Conservation (phyloP, 164 flowering plant species). For the Berberis thunbergii region DNA sequence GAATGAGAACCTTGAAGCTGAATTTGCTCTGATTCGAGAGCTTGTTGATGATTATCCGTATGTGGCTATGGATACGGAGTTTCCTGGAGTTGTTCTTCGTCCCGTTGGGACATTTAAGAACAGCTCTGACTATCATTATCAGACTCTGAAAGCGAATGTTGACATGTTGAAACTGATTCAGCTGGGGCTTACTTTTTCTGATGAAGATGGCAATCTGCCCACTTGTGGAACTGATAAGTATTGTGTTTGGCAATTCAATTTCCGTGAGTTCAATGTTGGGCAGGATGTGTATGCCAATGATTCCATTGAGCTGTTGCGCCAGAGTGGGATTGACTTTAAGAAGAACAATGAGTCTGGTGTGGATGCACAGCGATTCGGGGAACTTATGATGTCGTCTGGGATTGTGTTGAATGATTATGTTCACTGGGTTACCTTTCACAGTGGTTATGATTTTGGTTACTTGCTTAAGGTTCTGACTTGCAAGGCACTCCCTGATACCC, state of each 20-base stretch:
- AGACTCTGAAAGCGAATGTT: no score
- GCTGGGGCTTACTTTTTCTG: slow-evolving; percentile 44
- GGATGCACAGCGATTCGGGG: slow-evolving; percentile 21
- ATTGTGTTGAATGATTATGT: slow-evolving; percentile 8
- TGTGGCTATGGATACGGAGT: slow-evolving; percentile 44
- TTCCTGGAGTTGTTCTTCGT: slow-evolving; percentile 34
- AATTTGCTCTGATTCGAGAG: slow-evolving; percentile 32
- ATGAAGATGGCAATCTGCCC: slow-evolving; percentile 38
- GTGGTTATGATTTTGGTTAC: slow-evolving; percentile 7
- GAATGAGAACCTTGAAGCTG: slow-evolving; percentile 34
- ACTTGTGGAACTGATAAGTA: neutral
- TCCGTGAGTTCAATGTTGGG: slow-evolving; percentile 32
- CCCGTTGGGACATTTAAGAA: slow-evolving; percentile 24
- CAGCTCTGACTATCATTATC: slow-evolving; percentile 24
- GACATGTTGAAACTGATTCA: slow-evolving; percentile 23
- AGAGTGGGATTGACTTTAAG: slow-evolving; percentile 34
- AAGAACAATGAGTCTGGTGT: slow-evolving; percentile 23
- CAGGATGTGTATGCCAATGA: slow-evolving; percentile 36
- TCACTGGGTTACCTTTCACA: slow-evolving; percentile 36
- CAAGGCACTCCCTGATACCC: slow-evolving; percentile 35
- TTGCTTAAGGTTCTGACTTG: slow-evolving; percentile 47
- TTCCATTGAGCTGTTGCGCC: slow-evolving; percentile 34
- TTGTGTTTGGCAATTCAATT: slow-evolving; percentile 47
- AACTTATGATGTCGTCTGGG: slow-evolving; percentile 20
- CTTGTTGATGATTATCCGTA: slow-evolving; percentile 42